These are phyloP conservation scores for Phytophthora pini DNA, from an alignment of 352 stramenopile genomes.

Conservation along the genomic window DNA sequence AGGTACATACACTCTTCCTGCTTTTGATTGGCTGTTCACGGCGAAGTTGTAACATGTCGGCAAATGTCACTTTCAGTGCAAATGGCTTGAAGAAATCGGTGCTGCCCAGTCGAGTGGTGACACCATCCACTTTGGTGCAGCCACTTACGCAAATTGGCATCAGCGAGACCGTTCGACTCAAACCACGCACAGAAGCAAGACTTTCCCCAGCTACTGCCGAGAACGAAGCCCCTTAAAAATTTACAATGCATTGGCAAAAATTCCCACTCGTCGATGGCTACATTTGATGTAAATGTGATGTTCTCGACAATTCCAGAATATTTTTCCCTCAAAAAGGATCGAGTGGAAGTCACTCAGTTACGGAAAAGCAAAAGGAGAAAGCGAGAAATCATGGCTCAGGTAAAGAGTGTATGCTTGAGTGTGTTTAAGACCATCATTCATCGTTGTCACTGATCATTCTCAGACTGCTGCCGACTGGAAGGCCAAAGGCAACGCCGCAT, in stretches of 20 bases:
- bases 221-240: constrained; percentile 9
- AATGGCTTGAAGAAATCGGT: constrained; percentile 17
- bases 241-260: too few species aligned
- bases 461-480: constrained; percentile 85
- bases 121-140: constrained; percentile 61
- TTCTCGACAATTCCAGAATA: constrained; percentile 35
- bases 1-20: constrained; percentile 28
- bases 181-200: constrained; percentile 3
- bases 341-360: constrained; percentile 27
- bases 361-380: constrained; percentile 23
- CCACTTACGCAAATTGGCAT: constrained; percentile 73
- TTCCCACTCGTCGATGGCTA: background rate
- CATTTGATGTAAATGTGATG: constrained; percentile 3
- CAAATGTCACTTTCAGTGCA: background rate
- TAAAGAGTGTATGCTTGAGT: too few species aligned
- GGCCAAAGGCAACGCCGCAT: constrained; percentile 95
- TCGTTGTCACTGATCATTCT: background rate
- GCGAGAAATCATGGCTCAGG: constrained; percentile 30
- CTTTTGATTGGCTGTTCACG: constrained; percentile 5
- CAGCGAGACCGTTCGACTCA: constrained; percentile 10
- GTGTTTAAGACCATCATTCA: background rate
- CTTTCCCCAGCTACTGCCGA: background rate
- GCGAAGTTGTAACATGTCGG: constrained; percentile 20
- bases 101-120: constrained; percentile 34
- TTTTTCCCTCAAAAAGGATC: constrained; percentile 26